A percentile compares a stretch with the other conserved stretches of the same genome.
phyloP scores from a whole-genome alignment of 1,139 yeast species.

The Scheffersomyces parashehatae region DNA sequence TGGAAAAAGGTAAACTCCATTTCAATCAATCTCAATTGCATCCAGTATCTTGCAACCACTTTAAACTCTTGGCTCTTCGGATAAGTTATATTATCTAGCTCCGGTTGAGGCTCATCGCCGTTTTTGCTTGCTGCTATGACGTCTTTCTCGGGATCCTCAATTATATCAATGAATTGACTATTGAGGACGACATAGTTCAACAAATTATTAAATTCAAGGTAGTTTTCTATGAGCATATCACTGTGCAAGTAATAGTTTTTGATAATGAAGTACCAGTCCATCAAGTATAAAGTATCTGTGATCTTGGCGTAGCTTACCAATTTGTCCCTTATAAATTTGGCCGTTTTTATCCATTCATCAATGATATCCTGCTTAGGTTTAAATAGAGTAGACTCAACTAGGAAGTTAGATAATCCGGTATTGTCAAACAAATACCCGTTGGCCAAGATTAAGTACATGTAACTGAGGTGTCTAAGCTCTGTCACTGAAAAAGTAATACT shows the following conservation, averaged over 20 bases:
- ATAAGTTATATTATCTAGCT: constrained; percentile 3
- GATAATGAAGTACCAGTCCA: constrained; percentile 32
- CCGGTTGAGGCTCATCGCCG: background rate
- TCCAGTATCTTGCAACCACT: constrained; percentile 28
- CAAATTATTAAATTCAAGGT: constrained; percentile 33
- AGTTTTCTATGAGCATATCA: constrained; percentile 26
- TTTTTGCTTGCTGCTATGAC: background rate
- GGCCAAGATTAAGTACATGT: constrained; percentile 22
- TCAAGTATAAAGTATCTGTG: constrained; percentile 26
- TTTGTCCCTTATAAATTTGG: constrained; percentile 22
- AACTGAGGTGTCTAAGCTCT: constrained; percentile 12
- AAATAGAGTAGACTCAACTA: constrained; percentile 9
- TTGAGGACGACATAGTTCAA: constrained; percentile 29
- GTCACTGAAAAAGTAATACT: constrained; percentile 7
- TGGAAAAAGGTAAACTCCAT: constrained; percentile 33
- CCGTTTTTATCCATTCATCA: constrained; percentile 25
- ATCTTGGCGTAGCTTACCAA: constrained; percentile 20
- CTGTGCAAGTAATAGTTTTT: constrained; percentile 25
- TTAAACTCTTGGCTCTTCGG: constrained; percentile 18
- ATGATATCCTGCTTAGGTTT: constrained; percentile 13
- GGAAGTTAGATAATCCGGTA: constrained; percentile 5
- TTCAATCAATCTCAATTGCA: constrained; percentile 30
- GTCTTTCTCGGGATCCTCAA: constrained; percentile 14
- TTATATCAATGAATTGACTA: constrained; percentile 24
- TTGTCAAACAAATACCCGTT: constrained; percentile 23